Evolutionary conservation across 345 rosid genomes (phyloP).

Genomic region (Moricandia arvensis): DNA sequence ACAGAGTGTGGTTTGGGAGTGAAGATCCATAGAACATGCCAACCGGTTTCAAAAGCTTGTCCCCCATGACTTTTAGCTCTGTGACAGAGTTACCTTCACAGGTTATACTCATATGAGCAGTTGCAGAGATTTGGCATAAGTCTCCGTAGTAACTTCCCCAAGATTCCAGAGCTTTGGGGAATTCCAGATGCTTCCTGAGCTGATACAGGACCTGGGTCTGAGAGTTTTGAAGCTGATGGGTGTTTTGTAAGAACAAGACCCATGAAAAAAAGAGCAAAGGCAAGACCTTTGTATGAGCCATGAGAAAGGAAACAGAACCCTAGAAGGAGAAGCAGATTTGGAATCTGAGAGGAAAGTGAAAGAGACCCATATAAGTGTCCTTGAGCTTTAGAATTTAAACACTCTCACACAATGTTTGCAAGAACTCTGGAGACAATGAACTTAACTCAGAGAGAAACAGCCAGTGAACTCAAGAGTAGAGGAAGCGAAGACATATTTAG

Average conservation of each 20-base stretch:
- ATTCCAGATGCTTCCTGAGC: slow-evolving; percentile 79
- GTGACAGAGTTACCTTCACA: slow-evolving; percentile 65
- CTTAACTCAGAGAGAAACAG: neutral
- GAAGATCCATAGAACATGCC: slow-evolving; percentile 57
- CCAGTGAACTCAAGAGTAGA: slow-evolving; percentile 12
- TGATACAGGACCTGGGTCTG: slow-evolving; percentile 68
- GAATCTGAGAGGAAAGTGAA: too few species aligned
- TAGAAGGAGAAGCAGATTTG: slow-evolving; percentile 7
- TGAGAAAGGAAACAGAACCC: slow-evolving; percentile 30
- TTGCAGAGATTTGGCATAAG: slow-evolving; percentile 60
- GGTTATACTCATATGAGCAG: slow-evolving; percentile 53
- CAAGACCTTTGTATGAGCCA: slow-evolving; percentile 44
- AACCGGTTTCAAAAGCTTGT: slow-evolving; percentile 52
- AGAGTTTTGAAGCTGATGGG: slow-evolving; percentile 57
- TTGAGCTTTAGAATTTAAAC: too few species aligned
- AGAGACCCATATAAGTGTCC: slow-evolving; percentile 3
- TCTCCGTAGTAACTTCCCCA: slow-evolving; percentile 67
- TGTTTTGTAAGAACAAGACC: slow-evolving; percentile 37
- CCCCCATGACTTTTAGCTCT: slow-evolving; percentile 82
- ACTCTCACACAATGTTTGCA: neutral
- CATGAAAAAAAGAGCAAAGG: slow-evolving; percentile 44
- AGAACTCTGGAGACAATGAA: slow-evolving; percentile 3
- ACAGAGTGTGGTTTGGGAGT: slow-evolving; percentile 65
- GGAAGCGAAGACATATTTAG: slow-evolving; percentile 13
- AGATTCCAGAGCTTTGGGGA: slow-evolving; percentile 59